A percentile compares a stretch with the other conserved stretches of the same genome.
Conservation (phyloP, 495 filamentous ascomycete species). For the Tuber microsphaerosporum region DNA sequence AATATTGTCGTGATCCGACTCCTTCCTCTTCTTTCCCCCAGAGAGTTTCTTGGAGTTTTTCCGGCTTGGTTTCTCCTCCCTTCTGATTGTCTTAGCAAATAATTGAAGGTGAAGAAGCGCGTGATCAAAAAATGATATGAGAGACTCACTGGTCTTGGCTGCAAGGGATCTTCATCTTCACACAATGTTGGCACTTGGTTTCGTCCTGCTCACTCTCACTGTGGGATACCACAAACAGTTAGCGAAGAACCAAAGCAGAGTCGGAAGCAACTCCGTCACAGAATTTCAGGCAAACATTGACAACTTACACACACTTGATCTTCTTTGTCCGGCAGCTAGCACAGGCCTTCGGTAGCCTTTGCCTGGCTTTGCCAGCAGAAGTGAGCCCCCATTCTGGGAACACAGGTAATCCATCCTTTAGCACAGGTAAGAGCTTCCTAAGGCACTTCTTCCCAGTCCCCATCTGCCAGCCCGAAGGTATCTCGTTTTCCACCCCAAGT, state of each 20-base stretch:
- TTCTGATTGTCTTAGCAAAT: constrained; percentile 12
- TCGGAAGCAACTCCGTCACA: not conserved
- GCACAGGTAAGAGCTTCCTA: constrained; percentile 31
- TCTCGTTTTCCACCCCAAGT: constrained; percentile 18
- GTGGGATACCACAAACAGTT: constrained; percentile 22
- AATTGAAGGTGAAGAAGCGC: constrained; percentile 13
- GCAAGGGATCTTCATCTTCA: constrained; percentile 38
- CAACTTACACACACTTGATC: constrained; percentile 43
- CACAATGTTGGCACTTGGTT: constrained; percentile 38
- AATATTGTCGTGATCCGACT: constrained; percentile 24
- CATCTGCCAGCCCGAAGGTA: constrained; percentile 36
- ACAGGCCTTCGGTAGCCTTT: constrained; percentile 39
- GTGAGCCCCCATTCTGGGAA: constrained; percentile 42
- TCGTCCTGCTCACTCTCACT: constrained; percentile 33
- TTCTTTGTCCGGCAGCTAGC: constrained; percentile 40
- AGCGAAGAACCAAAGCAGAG: constrained; percentile 16
- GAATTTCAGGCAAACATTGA: constrained; percentile 7
- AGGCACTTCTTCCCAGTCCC: constrained; percentile 39
- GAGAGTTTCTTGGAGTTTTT: constrained; percentile 34
- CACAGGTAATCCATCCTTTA: constrained; percentile 39
- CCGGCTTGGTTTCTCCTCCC: constrained; percentile 35
- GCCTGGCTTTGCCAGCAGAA: constrained; percentile 40
- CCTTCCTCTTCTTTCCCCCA: constrained; percentile 38
- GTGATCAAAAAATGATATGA: constrained; percentile 6
- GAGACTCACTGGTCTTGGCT: constrained; percentile 38